Percentiles rank a stretch among this genome's conserved stretches.
Conservation (phyloP, 192 early-diverging fungal species). For the Chytriomyces sp. region DNA sequence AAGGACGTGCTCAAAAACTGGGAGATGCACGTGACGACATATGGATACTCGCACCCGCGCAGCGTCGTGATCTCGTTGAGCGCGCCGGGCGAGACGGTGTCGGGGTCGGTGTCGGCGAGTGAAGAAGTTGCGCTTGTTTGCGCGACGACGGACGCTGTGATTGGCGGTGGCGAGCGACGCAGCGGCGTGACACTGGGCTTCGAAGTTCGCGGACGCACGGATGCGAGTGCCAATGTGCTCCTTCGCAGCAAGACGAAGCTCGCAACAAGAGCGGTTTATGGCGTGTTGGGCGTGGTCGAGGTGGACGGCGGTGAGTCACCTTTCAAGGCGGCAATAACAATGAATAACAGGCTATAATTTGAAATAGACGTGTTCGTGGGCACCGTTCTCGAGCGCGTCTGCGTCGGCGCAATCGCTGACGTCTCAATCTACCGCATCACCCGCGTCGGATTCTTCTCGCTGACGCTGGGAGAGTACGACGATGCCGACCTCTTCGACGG, state of each 20-base stretch:
- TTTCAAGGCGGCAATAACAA: not conserved
- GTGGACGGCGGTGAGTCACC: not conserved
- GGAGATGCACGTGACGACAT: not conserved
- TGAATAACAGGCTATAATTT: not conserved
- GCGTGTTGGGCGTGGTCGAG: constrained; percentile 1
- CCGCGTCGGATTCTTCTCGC: constrained; percentile 76
- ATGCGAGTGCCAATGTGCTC: too few relatives aligned
- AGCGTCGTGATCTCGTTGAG: not conserved
- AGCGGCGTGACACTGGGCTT: not conserved
- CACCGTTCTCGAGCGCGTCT: constrained; percentile 40
- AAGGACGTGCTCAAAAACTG: too few relatives aligned
- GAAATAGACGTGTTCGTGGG: constrained; percentile 47
- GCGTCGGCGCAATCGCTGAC: constrained; percentile 43
- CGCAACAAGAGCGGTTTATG: not conserved
- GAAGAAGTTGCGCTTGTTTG: not conserved
- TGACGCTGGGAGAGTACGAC: constrained; percentile 75
- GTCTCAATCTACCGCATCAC: constrained; percentile 71
- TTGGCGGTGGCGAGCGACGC: not conserved
- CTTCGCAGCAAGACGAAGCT: not conserved
- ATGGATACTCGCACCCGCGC: not conserved
- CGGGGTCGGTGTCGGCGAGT: too few relatives aligned
- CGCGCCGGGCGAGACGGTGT: too few relatives aligned
- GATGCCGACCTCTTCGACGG: constrained; percentile 27
- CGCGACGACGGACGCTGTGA: not conserved
- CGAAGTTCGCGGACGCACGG: too few relatives aligned